Conservation (phyloP, 192 early-diverging fungal species). For the Dispira simplex region DNA sequence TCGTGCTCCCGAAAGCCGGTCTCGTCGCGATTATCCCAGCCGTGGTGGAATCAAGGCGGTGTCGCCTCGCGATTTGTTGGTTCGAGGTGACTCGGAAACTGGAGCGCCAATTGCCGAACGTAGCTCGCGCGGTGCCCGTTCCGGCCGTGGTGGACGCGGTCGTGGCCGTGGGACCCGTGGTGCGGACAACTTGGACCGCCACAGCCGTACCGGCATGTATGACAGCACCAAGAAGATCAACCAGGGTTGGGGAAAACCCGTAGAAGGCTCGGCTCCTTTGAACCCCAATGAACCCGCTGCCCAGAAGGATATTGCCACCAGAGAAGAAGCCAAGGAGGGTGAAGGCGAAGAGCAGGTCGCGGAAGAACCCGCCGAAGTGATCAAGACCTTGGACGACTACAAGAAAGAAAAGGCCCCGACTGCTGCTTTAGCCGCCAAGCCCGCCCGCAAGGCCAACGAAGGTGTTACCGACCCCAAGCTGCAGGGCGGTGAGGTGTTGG, state of each 20-base stretch:
- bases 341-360: constrained; percentile 23
- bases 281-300: constrained; percentile 16
- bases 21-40: constrained; percentile 14
- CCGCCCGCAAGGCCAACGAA: constrained; percentile 75
- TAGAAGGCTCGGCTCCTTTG: constrained; percentile 11
- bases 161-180: constrained; percentile 35
- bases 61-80: constrained; percentile 14
- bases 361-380: constrained; percentile 58
- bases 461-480: constrained; percentile 69
- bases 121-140: constrained; percentile 18
- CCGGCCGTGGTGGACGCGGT: constrained; percentile 31
- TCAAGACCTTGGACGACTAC: constrained; percentile 84
- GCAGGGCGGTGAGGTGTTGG: constrained; percentile 58
- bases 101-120: constrained; percentile 11
- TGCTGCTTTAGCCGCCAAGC: constrained; percentile 34
- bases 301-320: constrained; percentile 19
- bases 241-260: constrained; percentile 64
- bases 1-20: not conserved
- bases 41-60: constrained; percentile 10
- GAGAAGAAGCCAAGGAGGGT: constrained; percentile 19
- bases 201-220: constrained; percentile 58
- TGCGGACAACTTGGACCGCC: constrained; percentile 75
- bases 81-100: constrained; percentile 17
- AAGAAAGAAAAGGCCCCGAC: constrained; percentile 52
- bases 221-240: constrained; percentile 89